Evolutionary conservation across 177 flowering plant species (phyloP), one percentile per base, ranked within the genome.

Genomic region (Telopea speciosissima): DNA sequence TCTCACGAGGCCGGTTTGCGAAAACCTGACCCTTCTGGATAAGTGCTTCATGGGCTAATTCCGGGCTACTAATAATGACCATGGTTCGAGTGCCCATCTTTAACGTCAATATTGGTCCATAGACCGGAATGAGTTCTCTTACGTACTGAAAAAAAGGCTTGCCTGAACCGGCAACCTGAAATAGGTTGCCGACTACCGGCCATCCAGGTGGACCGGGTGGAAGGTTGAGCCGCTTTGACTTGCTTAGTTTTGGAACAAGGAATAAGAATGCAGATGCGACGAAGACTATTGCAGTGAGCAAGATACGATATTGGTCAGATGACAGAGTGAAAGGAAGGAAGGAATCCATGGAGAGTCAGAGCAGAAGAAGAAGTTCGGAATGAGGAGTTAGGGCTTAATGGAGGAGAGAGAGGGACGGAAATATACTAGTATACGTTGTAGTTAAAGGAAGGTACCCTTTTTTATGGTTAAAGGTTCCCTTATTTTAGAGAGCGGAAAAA

Each of bases 201-300:
- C 97, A 90, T 0, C 97, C 97, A 0, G 91, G 90, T 0, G 99
- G 99, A 0, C 97, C 97, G 0, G 99, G 97, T 6, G 97, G 99
- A 7, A 90, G 89, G 16, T 82, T 81, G 24, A 63, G 68, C 0
- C 69, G 62, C 70, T 77, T 83, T 1, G 79, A 68, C 16, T 67
- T 77, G 12, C 72, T 12, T 28, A 67, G 81, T 0, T 74, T 76
- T 22, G 83, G 28, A 13, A 78, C 22, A 17, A 83, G 25, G 79
- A 83, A 68, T 24, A 87, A 63, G 0, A 88, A 21, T 24, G 60
- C 31, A 1, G 83, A 74, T 13, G 83, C 4, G 22, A 80, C 1
- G 56, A 85, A 72, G 12, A 81, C 58, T 16, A 52, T 14, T 7
- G 22, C 61, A 16, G 28, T 10, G 54, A 33, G 40, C 5, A 40